Evolutionary conservation across 2,329 filamentous ascomycete genomes (phyloP).

Genomic region (Sporothrix pallida): DNA sequence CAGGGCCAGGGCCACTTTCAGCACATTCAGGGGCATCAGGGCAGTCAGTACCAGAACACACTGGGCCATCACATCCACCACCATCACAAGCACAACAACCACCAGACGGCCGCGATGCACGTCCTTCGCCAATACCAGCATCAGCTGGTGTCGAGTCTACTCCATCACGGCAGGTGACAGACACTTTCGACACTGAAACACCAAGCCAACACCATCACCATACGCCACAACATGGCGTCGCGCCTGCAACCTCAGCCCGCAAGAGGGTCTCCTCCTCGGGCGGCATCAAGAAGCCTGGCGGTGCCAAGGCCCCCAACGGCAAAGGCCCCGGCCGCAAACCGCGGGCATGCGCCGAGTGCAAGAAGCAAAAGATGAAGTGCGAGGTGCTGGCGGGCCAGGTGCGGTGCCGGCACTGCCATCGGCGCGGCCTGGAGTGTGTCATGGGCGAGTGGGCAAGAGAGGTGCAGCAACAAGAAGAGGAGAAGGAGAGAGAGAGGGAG

Average conservation of each 20-base stretch:
- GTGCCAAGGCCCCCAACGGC: not conserved
- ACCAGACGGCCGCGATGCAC: not conserved
- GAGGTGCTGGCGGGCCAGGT: slow-evolving; percentile 50
- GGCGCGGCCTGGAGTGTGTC: slow-evolving; percentile 51
- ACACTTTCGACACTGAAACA: not conserved
- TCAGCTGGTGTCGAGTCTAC: not conserved
- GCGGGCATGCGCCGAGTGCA: slow-evolving; percentile 48
- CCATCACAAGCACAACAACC: not conserved
- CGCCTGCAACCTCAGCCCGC: not conserved
- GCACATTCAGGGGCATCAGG: not conserved
- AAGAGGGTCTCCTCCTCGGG: not conserved
- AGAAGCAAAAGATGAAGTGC: slow-evolving; percentile 56
- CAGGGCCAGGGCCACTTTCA: not conserved
- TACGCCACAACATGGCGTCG: not conserved
- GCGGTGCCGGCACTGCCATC: slow-evolving; percentile 52
- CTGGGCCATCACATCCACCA: too few relatives aligned
- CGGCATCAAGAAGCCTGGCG: slow-evolving; percentile 5
- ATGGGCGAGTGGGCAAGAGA: slow-evolving; percentile 7
- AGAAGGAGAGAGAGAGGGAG: not conserved
- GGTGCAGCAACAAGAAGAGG: not conserved
- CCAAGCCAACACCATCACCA: not conserved
- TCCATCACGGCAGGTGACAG: not conserved
- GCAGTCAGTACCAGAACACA: not conserved
- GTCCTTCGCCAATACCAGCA: not conserved
- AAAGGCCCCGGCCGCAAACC: slow-evolving; percentile 34